Evolutionary conservation across 768 basidiomycete species (phyloP).

Genomic region (Vararia minispora): DNA sequence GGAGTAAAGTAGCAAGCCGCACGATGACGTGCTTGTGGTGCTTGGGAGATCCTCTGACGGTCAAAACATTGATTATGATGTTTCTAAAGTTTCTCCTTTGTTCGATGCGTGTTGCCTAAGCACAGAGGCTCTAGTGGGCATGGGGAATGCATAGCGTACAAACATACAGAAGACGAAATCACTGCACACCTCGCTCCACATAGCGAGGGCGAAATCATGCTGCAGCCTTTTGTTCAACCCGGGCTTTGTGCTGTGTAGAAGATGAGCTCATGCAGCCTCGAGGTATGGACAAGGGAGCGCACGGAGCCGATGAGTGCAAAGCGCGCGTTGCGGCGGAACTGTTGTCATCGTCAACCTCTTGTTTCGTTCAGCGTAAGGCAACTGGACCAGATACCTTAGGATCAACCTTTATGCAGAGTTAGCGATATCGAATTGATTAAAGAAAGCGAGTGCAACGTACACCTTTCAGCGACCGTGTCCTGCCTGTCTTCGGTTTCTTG

Average conservation of each 20-base stretch:
- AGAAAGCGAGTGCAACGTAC: conserved; percentile 59
- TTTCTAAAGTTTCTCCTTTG: conserved; percentile 19
- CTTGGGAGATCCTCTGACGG: too few species aligned
- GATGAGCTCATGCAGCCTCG: conserved; percentile 1
- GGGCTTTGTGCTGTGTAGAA: conserved; percentile 47
- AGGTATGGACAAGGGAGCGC: conserved; percentile 19
- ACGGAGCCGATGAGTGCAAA: conserved; percentile 69
- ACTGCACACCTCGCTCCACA: conserved; percentile 1
- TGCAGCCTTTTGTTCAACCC: conserved; percentile 43
- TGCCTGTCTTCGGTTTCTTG: conserved; percentile 65
- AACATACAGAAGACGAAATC: conserved; percentile 6
- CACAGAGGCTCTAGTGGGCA: conserved; percentile 11
- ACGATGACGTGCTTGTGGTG: too few species aligned
- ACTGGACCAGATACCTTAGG: conserved; percentile 43
- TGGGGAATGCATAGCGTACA: conserved; percentile 2
- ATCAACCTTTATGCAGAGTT: conserved; percentile 51
- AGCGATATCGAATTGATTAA: conserved; percentile 4
- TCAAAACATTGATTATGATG: conserved; percentile 1
- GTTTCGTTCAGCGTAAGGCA: conserved; percentile 10
- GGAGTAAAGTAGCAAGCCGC: background rate
- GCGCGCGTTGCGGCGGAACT: conserved; percentile 83
- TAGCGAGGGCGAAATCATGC: conserved; percentile 22
- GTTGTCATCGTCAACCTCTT: conserved; percentile 10
- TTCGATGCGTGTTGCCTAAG: conserved; percentile 4
- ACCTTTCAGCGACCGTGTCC: conserved; percentile 79